phyloP scores from a whole-genome alignment of 345 rosid species.

The Mangifera indica region DNA sequence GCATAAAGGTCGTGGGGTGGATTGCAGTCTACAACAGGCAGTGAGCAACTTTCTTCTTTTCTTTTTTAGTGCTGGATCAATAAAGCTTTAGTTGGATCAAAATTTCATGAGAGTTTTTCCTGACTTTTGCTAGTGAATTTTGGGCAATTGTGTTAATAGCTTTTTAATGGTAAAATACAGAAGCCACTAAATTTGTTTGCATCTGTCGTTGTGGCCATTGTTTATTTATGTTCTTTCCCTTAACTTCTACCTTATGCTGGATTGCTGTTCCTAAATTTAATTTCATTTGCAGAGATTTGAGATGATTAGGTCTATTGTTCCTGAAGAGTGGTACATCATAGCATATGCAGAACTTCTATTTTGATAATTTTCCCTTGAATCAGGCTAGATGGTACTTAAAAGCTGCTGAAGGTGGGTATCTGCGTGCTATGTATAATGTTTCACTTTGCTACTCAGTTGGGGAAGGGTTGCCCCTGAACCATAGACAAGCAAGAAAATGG shows the following conservation, averaged over 20 bases:
- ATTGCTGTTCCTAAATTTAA: neutral
- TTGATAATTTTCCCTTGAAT: slow-evolving; percentile 5
- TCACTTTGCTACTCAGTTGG: slow-evolving; percentile 75
- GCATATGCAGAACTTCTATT: neutral
- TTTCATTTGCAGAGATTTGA: neutral
- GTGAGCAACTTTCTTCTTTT: slow-evolving; percentile 34
- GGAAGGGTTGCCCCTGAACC: slow-evolving; percentile 67
- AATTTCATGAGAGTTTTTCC: neutral
- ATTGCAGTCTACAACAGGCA: slow-evolving; percentile 56
- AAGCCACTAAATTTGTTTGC: neutral
- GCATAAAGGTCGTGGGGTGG: slow-evolving; percentile 63
- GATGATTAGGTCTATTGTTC: neutral
- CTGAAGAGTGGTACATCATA: neutral
- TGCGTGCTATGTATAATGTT: slow-evolving; percentile 83
- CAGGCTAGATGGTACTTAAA: slow-evolving; percentile 79
- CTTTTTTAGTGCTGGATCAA: neutral
- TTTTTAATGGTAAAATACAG: neutral
- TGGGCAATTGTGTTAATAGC: neutral
- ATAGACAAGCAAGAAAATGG: slow-evolving; percentile 68
- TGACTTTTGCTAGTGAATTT: neutral
- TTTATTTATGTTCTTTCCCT: neutral
- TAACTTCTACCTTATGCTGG: neutral
- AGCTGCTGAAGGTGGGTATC: slow-evolving; percentile 88
- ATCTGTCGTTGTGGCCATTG: too few species aligned
- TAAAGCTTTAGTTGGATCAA: neutral